Base-by-base conservation (phyloP, 441 rosid genomes). In the Gossypium gossypioides region DNA sequence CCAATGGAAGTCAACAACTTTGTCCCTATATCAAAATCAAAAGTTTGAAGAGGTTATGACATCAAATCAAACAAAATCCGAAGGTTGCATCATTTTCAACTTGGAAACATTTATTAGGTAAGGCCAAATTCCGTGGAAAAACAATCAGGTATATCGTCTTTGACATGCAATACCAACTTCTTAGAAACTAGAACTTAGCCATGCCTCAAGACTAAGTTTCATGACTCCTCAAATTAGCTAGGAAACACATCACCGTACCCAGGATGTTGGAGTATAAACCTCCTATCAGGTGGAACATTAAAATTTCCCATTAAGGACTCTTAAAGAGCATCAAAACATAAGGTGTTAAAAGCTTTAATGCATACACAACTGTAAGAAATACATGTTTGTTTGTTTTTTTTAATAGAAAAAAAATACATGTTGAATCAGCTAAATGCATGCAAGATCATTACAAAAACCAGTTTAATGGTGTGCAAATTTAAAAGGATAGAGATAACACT, bases 1-100 rank as follows among this genome's bases (percentile, higher is more conserved):
- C 97, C 97, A 92, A 76, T 95, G 99, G 80, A 91, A 95, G 76
- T 95, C 99, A 27, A 95, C 97, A 37, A 95, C 97, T 75, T 92
- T 95, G 85, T 95, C 99, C 89, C 99, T 92, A 78, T 29, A 70
- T 50, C 58, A 59, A 77, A 21, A 32, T 50, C 10, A 21, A 72
- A 57, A 56, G 24, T n/a, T 57, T 37, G 22, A 34, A 62, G 51
- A 66, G 7, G 22, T 21, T 21, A 55, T 6, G 10, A 56, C 22
- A 22, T n/a, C 25, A 56, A 48, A 67, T n/a, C 29, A 16, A 19
- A 46, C 8, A 54, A 13, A 40, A 59, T 54, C 42, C 8, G 9
- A 51, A 5, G 15, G 68, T 65, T 0, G 22, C 56, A 46, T 22
- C 16, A 46, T 46, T 66, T 44, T 46, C 69, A 44, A 21, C 34